These are phyloP conservation scores for Purpureocillium lavendulum DNA, from an alignment of 2,329 filamentous ascomycete genomes.

Conservation along the genomic window DNA sequence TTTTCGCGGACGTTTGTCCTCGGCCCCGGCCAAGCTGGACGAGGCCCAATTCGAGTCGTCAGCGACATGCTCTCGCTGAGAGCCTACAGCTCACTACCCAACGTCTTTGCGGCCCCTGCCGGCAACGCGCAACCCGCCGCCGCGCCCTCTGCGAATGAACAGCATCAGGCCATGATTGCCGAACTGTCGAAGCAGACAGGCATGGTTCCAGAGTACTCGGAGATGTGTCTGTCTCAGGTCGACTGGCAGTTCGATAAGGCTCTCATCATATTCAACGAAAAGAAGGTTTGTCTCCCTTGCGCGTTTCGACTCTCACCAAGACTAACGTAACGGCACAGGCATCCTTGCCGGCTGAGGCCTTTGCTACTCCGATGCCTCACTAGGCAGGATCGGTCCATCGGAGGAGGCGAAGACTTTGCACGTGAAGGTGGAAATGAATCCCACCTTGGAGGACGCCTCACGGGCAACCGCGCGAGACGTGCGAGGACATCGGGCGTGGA, in stretches of 20 bases:
- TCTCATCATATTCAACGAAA: conserved; percentile 63
- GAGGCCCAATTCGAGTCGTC: conserved; percentile 62
- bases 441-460: too few relatives aligned
- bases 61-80: conserved; percentile 72
- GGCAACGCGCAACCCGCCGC: conserved; percentile 2
- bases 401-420: too few relatives aligned
- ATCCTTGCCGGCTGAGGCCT: conserved; percentile 17
- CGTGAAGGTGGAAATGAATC: too few relatives aligned
- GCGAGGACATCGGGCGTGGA: too few relatives aligned
- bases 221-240: conserved; percentile 71
- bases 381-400: too few relatives aligned
- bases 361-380: conserved; percentile 5
- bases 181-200: conserved; percentile 70
- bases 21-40: conserved; percentile 60
- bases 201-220: conserved; percentile 72
- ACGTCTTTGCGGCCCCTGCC: conserved; percentile 25
- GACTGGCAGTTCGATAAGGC: conserved; percentile 75
- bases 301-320: too few relatives aligned
- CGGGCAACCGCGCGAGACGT: too few relatives aligned
- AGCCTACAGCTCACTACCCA: conserved; percentile 48
- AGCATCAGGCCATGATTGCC: conserved; percentile 61
- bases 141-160: conserved; percentile 21
- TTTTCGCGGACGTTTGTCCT: conserved; percentile 78
- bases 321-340: conserved; percentile 7
- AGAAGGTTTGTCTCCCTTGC: conserved; percentile 62